Evolutionary conservation across 768 basidiomycete species (phyloP), one percentile per base, ranked within the genome.

Genomic region (Tricholoma flavovirens): DNA sequence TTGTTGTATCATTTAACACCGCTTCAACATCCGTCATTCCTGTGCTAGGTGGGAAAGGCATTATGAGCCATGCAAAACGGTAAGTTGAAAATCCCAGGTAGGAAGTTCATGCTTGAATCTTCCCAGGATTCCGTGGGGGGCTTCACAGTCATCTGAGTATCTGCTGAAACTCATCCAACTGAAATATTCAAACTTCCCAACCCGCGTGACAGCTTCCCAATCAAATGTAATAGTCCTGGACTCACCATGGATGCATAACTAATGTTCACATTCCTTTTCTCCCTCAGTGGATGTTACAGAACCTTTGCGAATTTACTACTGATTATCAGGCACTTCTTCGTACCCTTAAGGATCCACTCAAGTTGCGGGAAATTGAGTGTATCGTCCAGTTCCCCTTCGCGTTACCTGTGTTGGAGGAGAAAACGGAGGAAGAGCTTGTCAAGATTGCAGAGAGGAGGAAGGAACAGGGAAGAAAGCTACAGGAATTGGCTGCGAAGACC

Each of bases 141-240:
- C 88, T 22, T 82, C 84, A 2, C 95, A 98, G 64, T 84, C 93
- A 1, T 84, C 91, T 0, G 97, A 99, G 54, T 90, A 97, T 65
- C 79, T 98, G 51, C 83, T 95, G 58, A 97, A 94, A 66, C 84
- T 96, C 19, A 85, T 95, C 40, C 95, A 98, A 66, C 81, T 98
- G 33, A 99, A 98, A 70, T 97, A 98, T 67, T 89, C 96, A 24
- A 87, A 79, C 46, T 98, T 98, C 68, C 90, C 93, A 5, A 89
- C 88, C 1, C 85, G 92, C 42, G 83, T 98, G 10, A 89, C 89
- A 0, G 66, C 81, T 14, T 66, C 75, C 0, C 96, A 98, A 63
- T 83, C 93, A 4, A 87, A 81, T 12, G 93, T 95, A 68, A 57
- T 38, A 78, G 71, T 3, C 58, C 53, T 32, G n/a, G 15, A 42